A percentile compares a stretch with the other conserved stretches of the same genome.
phyloP scores from a whole-genome alignment of 768 basidiomycete species.

The Boletus huronensis region DNA sequence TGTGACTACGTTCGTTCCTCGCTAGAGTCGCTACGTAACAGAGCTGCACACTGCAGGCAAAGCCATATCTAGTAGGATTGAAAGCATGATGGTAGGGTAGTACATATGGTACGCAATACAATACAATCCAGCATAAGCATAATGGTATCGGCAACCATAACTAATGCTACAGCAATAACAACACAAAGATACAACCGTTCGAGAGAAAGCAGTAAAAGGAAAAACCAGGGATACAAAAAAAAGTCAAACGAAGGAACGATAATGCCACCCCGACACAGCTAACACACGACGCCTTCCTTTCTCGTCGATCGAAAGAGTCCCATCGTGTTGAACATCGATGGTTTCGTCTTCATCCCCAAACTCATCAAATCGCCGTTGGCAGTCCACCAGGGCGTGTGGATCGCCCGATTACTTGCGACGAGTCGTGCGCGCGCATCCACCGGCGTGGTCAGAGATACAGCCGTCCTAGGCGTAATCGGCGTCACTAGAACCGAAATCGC shows the following conservation, averaged over 20 bases:
- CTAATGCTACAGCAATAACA: background rate
- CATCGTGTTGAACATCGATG: constrained; percentile 27
- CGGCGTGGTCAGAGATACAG: background rate
- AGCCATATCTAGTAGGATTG: background rate
- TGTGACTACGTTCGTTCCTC: too few species aligned
- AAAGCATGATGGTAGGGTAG: background rate
- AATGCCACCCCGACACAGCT: background rate
- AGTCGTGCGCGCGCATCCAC: background rate
- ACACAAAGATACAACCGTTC: background rate
- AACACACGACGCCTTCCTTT: constrained; percentile 16
- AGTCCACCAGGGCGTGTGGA: constrained; percentile 5
- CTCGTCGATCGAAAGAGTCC: constrained; percentile 30
- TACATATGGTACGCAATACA: background rate
- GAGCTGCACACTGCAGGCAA: too few species aligned
- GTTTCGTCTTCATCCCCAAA: constrained; percentile 21
- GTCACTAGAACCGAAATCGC: background rate
- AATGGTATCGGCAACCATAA: background rate
- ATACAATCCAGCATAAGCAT: background rate
- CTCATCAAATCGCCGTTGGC: constrained; percentile 6
- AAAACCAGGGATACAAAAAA: background rate
- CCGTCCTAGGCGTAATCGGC: background rate
- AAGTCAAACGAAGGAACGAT: background rate
- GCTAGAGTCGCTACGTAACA: too few species aligned
- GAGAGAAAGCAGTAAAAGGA: too few species aligned
- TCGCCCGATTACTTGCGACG: background rate